Evolutionary conservation across 2,329 filamentous ascomycete species (phyloP), one percentile per base, ranked within the genome.

Genomic region (Ilyonectria sp.): DNA sequence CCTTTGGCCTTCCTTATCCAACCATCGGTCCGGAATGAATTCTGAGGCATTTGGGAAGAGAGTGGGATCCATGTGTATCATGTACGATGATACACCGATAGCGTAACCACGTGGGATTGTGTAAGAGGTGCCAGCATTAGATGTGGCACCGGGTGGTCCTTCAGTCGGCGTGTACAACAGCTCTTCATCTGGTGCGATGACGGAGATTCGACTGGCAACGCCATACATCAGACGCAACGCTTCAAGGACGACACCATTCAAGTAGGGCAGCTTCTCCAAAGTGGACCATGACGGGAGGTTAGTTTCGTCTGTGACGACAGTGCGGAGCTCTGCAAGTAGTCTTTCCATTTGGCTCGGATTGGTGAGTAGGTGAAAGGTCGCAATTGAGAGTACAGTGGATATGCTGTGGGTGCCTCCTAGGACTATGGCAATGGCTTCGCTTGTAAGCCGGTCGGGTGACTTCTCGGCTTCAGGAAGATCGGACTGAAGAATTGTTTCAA

Each of bases 1-100:
- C 37, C 43, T 63, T 59, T 74, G 64, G 58, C 70, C 70, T 9
- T 78, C 60, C 37, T 73, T 70, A 37, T 79, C 78, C 19, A 83
- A 59, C 78, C 80, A 84, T 9, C 82, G 77, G 58, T 82, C 79
- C 1, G 82, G 81, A 6, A 65, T 58, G 60, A 83, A 84, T 1
- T 69, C 57, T 46, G 79, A 64, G 2, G 81, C 79, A 21, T 81
- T 68, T 1, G 80, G 64, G 33, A 67, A 67, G 15, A 59, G 11
- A n/a, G n/a, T 40, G 10, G 47, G 35, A 33, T 84, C 75, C 55
- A 78, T 77, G 58, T 84, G 82, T 23, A 75, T 75, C 33, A 83
- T 75, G 4, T 71, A 68, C 6, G 77, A 65, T 2, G 79, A 81
- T 76, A 82, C 80, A 50, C 80, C 77, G 15, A 84, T 76, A 4